Conservation (phyloP, 345 rosid species). For the Noccaea caerulescens region DNA sequence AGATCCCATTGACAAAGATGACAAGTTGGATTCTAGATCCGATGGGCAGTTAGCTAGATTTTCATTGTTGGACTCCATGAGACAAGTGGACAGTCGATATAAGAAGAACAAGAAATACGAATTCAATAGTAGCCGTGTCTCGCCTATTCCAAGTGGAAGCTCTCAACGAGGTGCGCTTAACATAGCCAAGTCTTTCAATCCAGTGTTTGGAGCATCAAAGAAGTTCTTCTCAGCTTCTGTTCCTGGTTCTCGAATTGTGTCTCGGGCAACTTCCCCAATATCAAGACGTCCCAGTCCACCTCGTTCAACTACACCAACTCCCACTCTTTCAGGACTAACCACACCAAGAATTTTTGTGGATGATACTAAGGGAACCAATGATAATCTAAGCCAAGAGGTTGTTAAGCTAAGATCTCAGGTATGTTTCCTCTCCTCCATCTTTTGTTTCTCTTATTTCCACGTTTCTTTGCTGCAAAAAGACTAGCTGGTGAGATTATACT, state of each 20-base stretch:
- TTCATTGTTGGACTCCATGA: slow-evolving; percentile 83
- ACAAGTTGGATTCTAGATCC: slow-evolving; percentile 78
- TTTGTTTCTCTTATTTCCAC: slow-evolving; percentile 3
- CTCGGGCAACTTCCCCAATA: slow-evolving; percentile 98
- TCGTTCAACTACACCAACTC: slow-evolving; percentile 97
- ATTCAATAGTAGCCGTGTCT: slow-evolving; percentile 93
- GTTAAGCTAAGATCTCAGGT: slow-evolving; percentile 91
- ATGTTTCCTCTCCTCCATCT: slow-evolving; percentile 24
- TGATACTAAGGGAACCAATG: slow-evolving; percentile 79
- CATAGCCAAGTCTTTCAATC: slow-evolving; percentile 79
- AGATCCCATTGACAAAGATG: slow-evolving; percentile 70
- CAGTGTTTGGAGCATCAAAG: slow-evolving; percentile 91
- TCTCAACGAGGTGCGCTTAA: slow-evolving; percentile 86
- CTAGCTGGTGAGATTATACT: slow-evolving; percentile 6
- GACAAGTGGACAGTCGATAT: slow-evolving; percentile 69
- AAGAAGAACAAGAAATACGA: slow-evolving; percentile 91
- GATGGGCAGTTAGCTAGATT: slow-evolving; percentile 81
- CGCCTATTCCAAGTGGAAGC: slow-evolving; percentile 89
- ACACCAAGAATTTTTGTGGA: slow-evolving; percentile 76
- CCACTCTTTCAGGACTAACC: slow-evolving; percentile 86
- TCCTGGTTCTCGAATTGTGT: slow-evolving; percentile 98
- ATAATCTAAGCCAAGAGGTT: slow-evolving; percentile 85
- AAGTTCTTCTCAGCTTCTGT: slow-evolving; percentile 98
- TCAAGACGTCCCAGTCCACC: slow-evolving; percentile 95
- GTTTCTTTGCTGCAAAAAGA: slow-evolving; percentile 1